A percentile compares a stretch with the other conserved stretches of the same genome.
These are phyloP conservation scores for Colletotrichum aenigma DNA, from an alignment of 2,329 filamentous ascomycete species.

Conservation along the genomic window DNA sequence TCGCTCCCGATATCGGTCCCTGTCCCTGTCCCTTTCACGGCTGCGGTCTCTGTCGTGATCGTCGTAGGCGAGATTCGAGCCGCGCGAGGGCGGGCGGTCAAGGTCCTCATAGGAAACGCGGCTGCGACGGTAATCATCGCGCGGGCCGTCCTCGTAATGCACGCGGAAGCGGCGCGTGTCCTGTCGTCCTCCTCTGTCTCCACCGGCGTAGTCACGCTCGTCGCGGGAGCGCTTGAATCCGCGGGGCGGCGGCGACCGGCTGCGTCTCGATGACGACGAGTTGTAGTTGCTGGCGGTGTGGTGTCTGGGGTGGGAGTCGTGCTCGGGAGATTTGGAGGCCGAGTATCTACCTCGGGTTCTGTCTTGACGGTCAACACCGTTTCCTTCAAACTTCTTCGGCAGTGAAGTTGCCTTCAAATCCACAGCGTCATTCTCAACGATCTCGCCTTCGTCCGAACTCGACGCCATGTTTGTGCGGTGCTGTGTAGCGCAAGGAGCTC, in stretches of 20 bases:
- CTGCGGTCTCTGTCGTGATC: slow-evolving; percentile 53
- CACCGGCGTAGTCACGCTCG: slow-evolving; percentile 56
- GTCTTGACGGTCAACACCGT: slow-evolving; percentile 89
- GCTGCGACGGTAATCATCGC: slow-evolving; percentile 50
- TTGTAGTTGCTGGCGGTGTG: slow-evolving; percentile 26
- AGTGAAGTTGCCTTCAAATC: slow-evolving; percentile 86
- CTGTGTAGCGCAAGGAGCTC: neutral
- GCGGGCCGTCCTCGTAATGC: slow-evolving; percentile 63
- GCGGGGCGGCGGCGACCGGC: slow-evolving; percentile 50
- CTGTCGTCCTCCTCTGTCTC: slow-evolving; percentile 37
- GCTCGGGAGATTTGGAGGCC: slow-evolving; percentile 58
- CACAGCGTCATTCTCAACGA: slow-evolving; percentile 72
- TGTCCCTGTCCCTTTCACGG: slow-evolving; percentile 33
- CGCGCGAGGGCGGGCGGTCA: slow-evolving; percentile 53
- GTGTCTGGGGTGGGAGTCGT: slow-evolving; percentile 47
- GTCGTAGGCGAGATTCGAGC: slow-evolving; percentile 50
- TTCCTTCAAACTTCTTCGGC: slow-evolving; percentile 74
- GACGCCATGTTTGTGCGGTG: slow-evolving; percentile 30
- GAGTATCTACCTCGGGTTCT: slow-evolving; percentile 72
- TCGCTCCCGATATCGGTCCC: slow-evolving; percentile 17
- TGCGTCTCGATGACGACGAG: slow-evolving; percentile 44
- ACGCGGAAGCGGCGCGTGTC: slow-evolving; percentile 66
- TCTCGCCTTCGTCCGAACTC: slow-evolving; percentile 88
- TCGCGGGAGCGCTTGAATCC: slow-evolving; percentile 72
- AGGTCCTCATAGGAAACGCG: slow-evolving; percentile 61